phyloP scores from a whole-genome alignment of 305 asterid species.

The Plantago rigida region DNA sequence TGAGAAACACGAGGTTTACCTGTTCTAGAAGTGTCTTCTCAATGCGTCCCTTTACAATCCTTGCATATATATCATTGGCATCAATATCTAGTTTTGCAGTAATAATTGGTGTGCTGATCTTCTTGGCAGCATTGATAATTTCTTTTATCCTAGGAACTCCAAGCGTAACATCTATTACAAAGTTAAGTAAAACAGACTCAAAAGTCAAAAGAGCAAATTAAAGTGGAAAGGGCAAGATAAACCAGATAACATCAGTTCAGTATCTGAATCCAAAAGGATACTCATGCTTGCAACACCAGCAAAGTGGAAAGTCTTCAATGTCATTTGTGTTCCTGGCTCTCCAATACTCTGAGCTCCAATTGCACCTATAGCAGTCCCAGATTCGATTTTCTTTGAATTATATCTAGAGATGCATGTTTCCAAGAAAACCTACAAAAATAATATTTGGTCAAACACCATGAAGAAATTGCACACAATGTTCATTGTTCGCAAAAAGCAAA shows the following conservation, averaged over 20 bases:
- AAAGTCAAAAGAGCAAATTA: neutral
- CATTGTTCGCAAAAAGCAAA: too few species aligned
- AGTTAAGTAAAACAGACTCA: constrained; percentile 35
- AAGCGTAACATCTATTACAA: constrained; percentile 75
- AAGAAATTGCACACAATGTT: too few species aligned
- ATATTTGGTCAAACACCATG: too few species aligned
- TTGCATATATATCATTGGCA: constrained; percentile 41
- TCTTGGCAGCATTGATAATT: constrained; percentile 77
- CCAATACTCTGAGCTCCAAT: constrained; percentile 96
- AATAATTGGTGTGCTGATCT: constrained; percentile 79
- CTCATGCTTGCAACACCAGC: constrained; percentile 99
- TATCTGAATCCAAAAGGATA: constrained; percentile 48
- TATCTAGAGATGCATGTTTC: constrained; percentile 72
- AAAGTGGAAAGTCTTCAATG: constrained; percentile 95
- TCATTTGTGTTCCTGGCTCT: constrained; percentile 99
- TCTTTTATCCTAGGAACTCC: constrained; percentile 92
- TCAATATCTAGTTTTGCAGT: constrained; percentile 46
- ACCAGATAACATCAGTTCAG: constrained; percentile 16
- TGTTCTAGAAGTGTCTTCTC: constrained; percentile 79
- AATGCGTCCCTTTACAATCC: constrained; percentile 62
- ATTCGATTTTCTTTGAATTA: constrained; percentile 61
- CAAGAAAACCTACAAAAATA: constrained; percentile 50
- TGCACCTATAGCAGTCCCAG: constrained; percentile 90
- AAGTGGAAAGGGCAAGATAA: too few species aligned
- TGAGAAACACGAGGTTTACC: constrained; percentile 36